A percentile compares a stretch with the other conserved stretches of the same genome.
Conservation (phyloP, 1,139 yeast genomes). For the Debaryomyces udenii region DNA sequence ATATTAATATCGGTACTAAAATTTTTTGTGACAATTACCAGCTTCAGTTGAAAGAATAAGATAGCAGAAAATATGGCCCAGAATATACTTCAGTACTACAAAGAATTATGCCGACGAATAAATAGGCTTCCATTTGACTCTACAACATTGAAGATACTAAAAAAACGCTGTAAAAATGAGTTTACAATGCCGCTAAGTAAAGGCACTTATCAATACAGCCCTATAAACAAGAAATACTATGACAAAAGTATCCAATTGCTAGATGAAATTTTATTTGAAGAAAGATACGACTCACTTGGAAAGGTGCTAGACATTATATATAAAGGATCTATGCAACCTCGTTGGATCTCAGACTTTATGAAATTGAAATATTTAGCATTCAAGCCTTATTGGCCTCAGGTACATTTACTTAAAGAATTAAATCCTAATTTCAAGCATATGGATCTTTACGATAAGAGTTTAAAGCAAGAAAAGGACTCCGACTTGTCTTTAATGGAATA, state of each 20-base stretch:
- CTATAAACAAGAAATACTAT: constrained; percentile 18
- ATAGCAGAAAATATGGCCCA: constrained; percentile 3
- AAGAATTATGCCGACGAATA: constrained; percentile 23
- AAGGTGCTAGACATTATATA: constrained; percentile 32
- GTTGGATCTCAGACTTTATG: constrained; percentile 28
- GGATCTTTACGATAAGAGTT: constrained; percentile 15
- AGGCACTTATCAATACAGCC: constrained; percentile 4
- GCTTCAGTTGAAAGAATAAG: background rate
- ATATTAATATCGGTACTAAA: background rate
- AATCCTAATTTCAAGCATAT: constrained; percentile 15
- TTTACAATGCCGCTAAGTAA: constrained; percentile 14
- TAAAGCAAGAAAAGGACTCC: constrained; percentile 17
- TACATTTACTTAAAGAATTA: constrained; percentile 38
- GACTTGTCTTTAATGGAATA: constrained; percentile 17
- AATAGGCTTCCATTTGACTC: constrained; percentile 21
- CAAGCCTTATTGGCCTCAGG: constrained; percentile 38
- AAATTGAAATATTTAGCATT: constrained; percentile 24
- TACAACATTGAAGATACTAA: constrained; percentile 2
- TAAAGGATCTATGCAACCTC: constrained; percentile 20
- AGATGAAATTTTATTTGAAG: constrained; percentile 32
- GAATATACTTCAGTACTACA: constrained; percentile 14
- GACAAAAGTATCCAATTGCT: constrained; percentile 17
- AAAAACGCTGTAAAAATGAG: constrained; percentile 9
- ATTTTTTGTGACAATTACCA: constrained; percentile 6
- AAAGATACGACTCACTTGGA: constrained; percentile 29